These are phyloP conservation scores for Pseudocercospora fijiensis DNA, from an alignment of 2,329 filamentous ascomycete species.

Conservation along the genomic window DNA sequence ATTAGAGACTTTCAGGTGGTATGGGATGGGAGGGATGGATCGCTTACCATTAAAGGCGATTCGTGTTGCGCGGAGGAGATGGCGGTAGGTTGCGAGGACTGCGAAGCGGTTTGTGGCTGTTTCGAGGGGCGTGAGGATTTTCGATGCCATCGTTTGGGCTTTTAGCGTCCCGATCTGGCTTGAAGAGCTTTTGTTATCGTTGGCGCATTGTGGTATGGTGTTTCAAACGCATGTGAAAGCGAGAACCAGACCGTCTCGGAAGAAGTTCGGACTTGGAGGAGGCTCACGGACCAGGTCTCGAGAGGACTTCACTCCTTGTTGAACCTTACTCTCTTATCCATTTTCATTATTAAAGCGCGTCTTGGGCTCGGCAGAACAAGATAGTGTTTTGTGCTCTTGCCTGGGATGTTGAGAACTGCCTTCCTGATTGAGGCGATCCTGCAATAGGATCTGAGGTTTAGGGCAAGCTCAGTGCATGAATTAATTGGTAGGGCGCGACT, in stretches of 20 bases:
- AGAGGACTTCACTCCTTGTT: neutral
- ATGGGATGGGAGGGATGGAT: neutral
- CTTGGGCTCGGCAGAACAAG: neutral
- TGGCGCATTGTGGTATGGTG: slow-evolving; percentile 14
- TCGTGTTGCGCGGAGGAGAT: slow-evolving; percentile 74
- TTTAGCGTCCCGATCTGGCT: neutral
- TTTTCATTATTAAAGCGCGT: neutral
- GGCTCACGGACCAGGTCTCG: neutral
- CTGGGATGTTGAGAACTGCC: too few relatives aligned
- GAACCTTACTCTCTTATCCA: neutral
- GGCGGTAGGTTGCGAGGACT: slow-evolving; percentile 75
- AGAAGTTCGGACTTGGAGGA: neutral
- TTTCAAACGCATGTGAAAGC: slow-evolving; percentile 15
- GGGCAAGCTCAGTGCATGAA: neutral
- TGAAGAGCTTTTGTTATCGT: neutral
- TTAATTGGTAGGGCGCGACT: neutral
- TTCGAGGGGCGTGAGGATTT: slow-evolving; percentile 24
- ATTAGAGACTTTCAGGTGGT: too few relatives aligned
- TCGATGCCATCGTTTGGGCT: slow-evolving; percentile 20
- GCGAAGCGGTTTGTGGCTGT: slow-evolving; percentile 47
- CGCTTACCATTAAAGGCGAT: slow-evolving; percentile 75
- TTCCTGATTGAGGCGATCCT: neutral
- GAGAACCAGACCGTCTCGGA: neutral
- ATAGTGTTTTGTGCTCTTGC: neutral
- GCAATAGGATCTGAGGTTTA: neutral